These are phyloP conservation scores for Neonectria faginata DNA, from an alignment of 2,329 filamentous ascomycete genomes.

Conservation along the genomic window DNA sequence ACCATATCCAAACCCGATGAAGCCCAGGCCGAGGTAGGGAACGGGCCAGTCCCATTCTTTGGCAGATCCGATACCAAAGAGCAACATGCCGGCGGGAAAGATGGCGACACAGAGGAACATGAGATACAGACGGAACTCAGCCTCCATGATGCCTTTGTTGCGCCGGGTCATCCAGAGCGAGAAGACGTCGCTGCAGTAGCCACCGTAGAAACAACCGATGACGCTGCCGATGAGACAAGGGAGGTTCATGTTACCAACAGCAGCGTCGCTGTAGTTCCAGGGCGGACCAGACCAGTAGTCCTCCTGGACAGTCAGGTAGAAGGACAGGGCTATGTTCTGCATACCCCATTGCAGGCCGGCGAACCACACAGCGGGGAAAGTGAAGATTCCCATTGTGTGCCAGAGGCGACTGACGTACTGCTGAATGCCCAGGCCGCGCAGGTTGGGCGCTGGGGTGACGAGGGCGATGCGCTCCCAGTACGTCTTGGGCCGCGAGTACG, in stretches of 20 bases:
- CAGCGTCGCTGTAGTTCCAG: slow-evolving; percentile 66
- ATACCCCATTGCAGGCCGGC: slow-evolving; percentile 70
- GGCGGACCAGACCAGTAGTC: slow-evolving; percentile 65
- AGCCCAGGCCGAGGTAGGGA: slow-evolving; percentile 66
- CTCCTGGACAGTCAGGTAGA: slow-evolving; percentile 69
- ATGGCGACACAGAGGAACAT: slow-evolving; percentile 62
- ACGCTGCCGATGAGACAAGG: slow-evolving; percentile 66
- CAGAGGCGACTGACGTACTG: slow-evolving; percentile 66
- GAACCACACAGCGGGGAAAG: slow-evolving; percentile 68
- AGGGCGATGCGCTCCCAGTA: slow-evolving; percentile 67
- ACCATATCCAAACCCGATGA: slow-evolving; percentile 70
- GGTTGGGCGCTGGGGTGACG: slow-evolving; percentile 66
- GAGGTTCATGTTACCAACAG: slow-evolving; percentile 68
- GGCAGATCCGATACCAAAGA: slow-evolving; percentile 65
- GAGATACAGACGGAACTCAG: slow-evolving; percentile 65
- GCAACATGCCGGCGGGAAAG: slow-evolving; percentile 62
- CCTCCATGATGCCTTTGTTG: slow-evolving; percentile 65
- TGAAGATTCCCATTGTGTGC: slow-evolving; percentile 67
- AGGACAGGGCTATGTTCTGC: slow-evolving; percentile 70
- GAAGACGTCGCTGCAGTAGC: slow-evolving; percentile 67
- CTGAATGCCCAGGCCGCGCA: slow-evolving; percentile 63
- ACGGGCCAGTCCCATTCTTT: slow-evolving; percentile 64
- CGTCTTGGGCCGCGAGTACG: slow-evolving; percentile 54
- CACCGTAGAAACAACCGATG: slow-evolving; percentile 68
- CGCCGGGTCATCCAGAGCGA: slow-evolving; percentile 66